Evolutionary conservation across 345 rosid species (phyloP).

Genomic region (rapeseed (Brassica napus)): Da-Ae NC_063444.1:43197501-43198000

Average conservation of each 20-base stretch:
- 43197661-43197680: conserved; percentile 27
- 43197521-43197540: conserved; percentile 9
- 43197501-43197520: conserved; percentile 13
- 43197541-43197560: conserved; percentile 41
- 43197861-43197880: neutral
- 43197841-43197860: neutral
- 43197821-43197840: conserved; percentile 13
- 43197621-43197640: conserved; percentile 39
- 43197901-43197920: neutral
- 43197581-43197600: neutral
- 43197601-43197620: conserved; percentile 17
- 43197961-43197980: conserved; percentile 30
- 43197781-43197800: neutral
- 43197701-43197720: conserved; percentile 1
- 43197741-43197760: conserved; percentile 25
- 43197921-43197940: conserved; percentile 10
- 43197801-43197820: neutral
- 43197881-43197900: conserved; percentile 4
- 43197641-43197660: conserved; percentile 26
- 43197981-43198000: conserved; percentile 17
- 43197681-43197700: conserved; percentile 25
- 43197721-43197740: conserved; percentile 20
- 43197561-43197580: conserved; percentile 32
- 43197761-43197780: neutral
- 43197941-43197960: conserved; percentile 32